Evolutionary conservation across 2,329 filamentous ascomycete species (phyloP).

Genomic region (Aureobasidium sp.): DNA sequence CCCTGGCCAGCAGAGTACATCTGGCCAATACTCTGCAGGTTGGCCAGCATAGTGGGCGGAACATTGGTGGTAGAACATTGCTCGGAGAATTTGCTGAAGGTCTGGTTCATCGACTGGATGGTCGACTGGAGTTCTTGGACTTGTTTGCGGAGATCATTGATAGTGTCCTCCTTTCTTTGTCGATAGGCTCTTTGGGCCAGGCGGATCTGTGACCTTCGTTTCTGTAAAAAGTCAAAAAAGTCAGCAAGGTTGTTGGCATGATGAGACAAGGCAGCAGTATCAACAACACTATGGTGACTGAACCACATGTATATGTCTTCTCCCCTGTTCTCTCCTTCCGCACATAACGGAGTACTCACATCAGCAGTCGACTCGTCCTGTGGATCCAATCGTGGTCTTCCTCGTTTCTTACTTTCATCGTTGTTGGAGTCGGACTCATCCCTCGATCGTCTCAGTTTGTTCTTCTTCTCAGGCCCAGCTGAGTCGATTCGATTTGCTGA

Average conservation of each 20-base stretch:
- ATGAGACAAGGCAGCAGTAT: not conserved
- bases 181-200: slow-evolving; percentile 80
- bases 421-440: slow-evolving; percentile 20
- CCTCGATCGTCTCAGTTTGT: slow-evolving; percentile 9
- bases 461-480: not conserved
- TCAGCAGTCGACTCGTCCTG: slow-evolving; percentile 70
- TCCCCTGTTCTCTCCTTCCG: not conserved
- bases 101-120: slow-evolving; percentile 65
- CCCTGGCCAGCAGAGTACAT: not conserved
- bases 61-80: slow-evolving; percentile 19
- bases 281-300: not conserved
- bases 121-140: slow-evolving; percentile 61
- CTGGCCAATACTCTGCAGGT: slow-evolving; percentile 16
- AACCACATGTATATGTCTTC: not conserved
- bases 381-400: slow-evolving; percentile 66
- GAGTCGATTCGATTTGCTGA: slow-evolving; percentile 5
- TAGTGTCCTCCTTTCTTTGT: slow-evolving; percentile 74
- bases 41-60: slow-evolving; percentile 2
- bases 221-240: slow-evolving; percentile 36
- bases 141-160: slow-evolving; percentile 61
- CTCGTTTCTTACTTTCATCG: slow-evolving; percentile 47
- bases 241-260: not conserved
- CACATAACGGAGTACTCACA: slow-evolving; percentile 43
- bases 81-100: slow-evolving; percentile 61
- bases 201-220: slow-evolving; percentile 78